These are phyloP conservation scores for Myxozyma neotropica DNA, from an alignment of 805 yeast genomes.

Conservation along the genomic window DNA sequence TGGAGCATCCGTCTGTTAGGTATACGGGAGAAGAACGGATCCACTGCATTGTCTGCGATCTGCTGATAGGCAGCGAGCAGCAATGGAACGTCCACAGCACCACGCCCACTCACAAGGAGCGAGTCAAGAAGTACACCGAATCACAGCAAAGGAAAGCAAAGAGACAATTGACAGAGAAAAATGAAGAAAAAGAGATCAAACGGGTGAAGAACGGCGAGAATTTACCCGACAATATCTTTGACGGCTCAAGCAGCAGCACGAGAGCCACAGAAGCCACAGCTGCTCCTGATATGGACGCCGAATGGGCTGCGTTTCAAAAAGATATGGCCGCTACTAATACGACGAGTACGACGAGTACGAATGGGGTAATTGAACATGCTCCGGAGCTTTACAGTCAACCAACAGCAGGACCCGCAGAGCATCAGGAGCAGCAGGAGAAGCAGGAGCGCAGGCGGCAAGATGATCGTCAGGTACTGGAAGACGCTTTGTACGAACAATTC, in stretches of 20 bases:
- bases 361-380: slow-evolving; percentile 6
- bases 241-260: background rate
- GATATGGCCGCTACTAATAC: slow-evolving; percentile 21
- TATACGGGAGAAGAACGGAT: slow-evolving; percentile 10
- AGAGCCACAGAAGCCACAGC: background rate
- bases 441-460: background rate
- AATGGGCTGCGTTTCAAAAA: slow-evolving; percentile 32
- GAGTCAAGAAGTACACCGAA: slow-evolving; percentile 9
- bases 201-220: background rate
- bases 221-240: no score
- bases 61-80: slow-evolving; percentile 6
- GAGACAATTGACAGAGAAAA: slow-evolving; percentile 10
- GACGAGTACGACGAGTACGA: background rate
- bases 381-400: slow-evolving; percentile 2
- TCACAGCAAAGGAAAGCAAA: slow-evolving; percentile 22
- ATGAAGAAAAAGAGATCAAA: background rate
- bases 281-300: slow-evolving; percentile 28
- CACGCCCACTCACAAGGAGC: slow-evolving; percentile 18
- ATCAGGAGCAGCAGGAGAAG: background rate
- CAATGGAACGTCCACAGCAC: slow-evolving; percentile 25
- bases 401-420: background rate
- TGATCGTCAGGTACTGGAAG: slow-evolving; percentile 17
- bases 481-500: slow-evolving; percentile 23
- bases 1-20: slow-evolving; percentile 17
- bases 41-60: slow-evolving; percentile 20